phyloP scores from a whole-genome alignment of 2,329 filamentous ascomycete species.

The Cladosporium velox region DNA sequence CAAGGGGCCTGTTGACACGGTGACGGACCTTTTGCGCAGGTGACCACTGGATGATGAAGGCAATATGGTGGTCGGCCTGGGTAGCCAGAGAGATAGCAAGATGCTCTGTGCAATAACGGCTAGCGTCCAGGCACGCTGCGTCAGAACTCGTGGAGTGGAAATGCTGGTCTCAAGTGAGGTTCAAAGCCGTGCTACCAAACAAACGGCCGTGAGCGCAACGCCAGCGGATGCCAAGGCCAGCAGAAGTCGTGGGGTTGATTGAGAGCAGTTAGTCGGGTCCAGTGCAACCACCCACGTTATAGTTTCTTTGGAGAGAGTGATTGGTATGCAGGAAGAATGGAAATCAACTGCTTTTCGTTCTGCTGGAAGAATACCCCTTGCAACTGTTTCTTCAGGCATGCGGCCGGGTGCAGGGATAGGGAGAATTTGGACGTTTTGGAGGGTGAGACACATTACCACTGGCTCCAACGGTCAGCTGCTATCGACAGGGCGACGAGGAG shows the following conservation, averaged over 20 bases:
- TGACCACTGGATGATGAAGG: constrained; percentile 14
- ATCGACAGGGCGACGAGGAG: constrained; percentile 18
- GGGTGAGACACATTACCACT: constrained; percentile 16
- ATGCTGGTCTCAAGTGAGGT: constrained; percentile 22
- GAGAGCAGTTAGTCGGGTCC: neutral
- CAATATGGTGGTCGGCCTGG: constrained; percentile 13
- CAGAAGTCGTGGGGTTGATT: constrained; percentile 10
- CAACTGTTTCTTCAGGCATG: constrained; percentile 14
- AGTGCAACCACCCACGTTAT: neutral
- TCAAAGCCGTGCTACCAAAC: constrained; percentile 13
- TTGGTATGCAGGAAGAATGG: neutral
- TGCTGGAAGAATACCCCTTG: constrained; percentile 9
- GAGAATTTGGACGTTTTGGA: constrained; percentile 14
- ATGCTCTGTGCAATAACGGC: constrained; percentile 18
- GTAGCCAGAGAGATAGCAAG: constrained; percentile 4
- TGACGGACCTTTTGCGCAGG: constrained; percentile 9
- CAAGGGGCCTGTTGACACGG: constrained; percentile 20
- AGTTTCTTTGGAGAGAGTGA: neutral
- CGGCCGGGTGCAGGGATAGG: constrained; percentile 18
- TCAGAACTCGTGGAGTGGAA: constrained; percentile 17
- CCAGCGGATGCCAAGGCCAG: constrained; percentile 16
- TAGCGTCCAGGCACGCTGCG: constrained; percentile 19
- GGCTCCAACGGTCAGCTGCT: constrained; percentile 18
- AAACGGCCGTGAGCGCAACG: constrained; percentile 15
- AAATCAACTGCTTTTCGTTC: constrained; percentile 7